Evolutionary conservation across 2,329 filamentous ascomycete genomes (phyloP), one percentile per base, ranked within the genome.

Genomic region (Ceratocystis diversiconidia): DNA sequence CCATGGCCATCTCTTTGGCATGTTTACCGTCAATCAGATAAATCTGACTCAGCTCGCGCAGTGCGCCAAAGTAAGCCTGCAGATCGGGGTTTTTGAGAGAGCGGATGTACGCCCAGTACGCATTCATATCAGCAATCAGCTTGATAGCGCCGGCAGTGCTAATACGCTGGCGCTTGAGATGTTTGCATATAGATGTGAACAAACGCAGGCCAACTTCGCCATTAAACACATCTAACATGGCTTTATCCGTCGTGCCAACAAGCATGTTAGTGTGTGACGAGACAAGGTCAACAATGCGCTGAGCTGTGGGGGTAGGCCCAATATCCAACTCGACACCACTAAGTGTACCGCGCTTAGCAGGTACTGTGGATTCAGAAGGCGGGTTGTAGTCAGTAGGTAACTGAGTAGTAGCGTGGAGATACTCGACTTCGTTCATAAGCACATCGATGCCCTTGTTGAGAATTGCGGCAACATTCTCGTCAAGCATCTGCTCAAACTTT

Each of bases 391-490:
- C 94, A 0, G 88, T 88, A 0, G 91, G 87, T 28, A 82, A 78
- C 74, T 99, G 94, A 2, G 87, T 90, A 0, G 92, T 96, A 19
- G 89, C 91, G 71, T 91, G 91, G 44, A 99, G 82, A 73, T 95
- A 96, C 74, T 99, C 94, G 32, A 97, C 92, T 76, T 99, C 94
- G 71, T 95, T 91, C 88, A 99, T 97, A 55, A 99, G 82, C 66
- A 96, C 94, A 72, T 99, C 92, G 69, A 99, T 97, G 69, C 94
- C 94, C 77, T 95, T 96, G 75, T 96, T 96, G 69, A 99, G 79
- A 1, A 95, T 95, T 7, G 92, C 91, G 3, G 94, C 94, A 6
- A 99, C 94, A 68, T 90, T 89, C 76, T 97, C 94, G 72, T 99
- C 94, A 1, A 99, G 85, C 88, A 96, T 96, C 73, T 96, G 92